Percentiles rank a stretch among this genome's conserved stretches.
Evolutionary conservation across 108 stramenopile species (phyloP).

Genomic region (Cyclotella cryptica): DNA sequence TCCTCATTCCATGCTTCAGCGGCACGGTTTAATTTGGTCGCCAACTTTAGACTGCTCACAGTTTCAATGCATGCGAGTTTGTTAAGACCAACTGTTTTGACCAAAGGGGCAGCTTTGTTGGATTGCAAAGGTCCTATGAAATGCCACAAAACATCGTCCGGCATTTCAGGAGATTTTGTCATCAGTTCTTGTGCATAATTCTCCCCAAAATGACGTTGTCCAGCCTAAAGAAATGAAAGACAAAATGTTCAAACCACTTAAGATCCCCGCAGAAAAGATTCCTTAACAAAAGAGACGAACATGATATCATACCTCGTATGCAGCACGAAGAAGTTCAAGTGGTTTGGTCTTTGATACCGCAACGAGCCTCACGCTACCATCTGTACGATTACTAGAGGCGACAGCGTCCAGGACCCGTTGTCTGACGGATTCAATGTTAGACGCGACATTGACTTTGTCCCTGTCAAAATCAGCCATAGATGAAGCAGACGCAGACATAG

Average conservation of each 20-base stretch:
- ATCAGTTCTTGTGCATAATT: conserved; percentile 99
- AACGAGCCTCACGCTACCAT: conserved; percentile 69
- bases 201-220: conserved; percentile 96
- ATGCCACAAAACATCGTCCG: conserved; percentile 90
- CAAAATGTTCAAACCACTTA: background rate
- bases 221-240: conserved; percentile 46
- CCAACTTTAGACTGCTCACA: conserved; percentile 90
- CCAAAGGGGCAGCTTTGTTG: conserved; percentile 92
- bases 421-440: conserved; percentile 40
- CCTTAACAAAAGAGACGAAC: background rate
- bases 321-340: conserved; percentile 73
- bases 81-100: conserved; percentile 70
- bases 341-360: conserved; percentile 98
- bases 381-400: conserved; percentile 23
- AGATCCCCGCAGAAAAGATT: background rate
- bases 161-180: conserved; percentile 88
- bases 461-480: background rate
- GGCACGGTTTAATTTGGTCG: conserved; percentile 90
- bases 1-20: conserved; percentile 50
- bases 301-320: conserved; percentile 70
- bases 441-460: conserved; percentile 8
- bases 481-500: too few species aligned
- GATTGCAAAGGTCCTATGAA: conserved; percentile 98
- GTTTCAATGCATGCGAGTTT: conserved; percentile 90
- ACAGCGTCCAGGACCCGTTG: conserved; percentile 41